These are phyloP conservation scores for Arabis hirsuta DNA, from an alignment of 345 rosid species.

Conservation along the genomic window DNA sequence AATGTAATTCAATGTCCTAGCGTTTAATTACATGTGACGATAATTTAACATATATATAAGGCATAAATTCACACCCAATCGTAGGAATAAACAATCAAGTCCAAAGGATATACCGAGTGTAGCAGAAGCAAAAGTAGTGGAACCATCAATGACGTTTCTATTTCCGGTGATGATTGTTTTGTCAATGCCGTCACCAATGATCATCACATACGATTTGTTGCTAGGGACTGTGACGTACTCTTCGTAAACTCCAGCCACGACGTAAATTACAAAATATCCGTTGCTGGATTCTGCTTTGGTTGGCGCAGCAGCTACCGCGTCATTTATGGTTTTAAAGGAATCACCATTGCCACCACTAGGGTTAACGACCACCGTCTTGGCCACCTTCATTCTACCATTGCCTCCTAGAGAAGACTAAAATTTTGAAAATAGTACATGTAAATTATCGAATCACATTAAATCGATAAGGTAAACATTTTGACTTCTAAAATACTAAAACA, in stretches of 20 bases:
- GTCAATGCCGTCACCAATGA: conserved; percentile 61
- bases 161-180: conserved; percentile 61
- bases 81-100: background rate
- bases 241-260: conserved; percentile 51
- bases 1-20: no score
- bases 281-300: conserved; percentile 29
- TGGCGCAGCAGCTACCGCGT: conserved; percentile 59
- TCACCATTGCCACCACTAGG: conserved; percentile 47
- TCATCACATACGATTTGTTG: conserved; percentile 50
- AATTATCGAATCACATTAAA: no score
- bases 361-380: conserved; percentile 50
- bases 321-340: conserved; percentile 48
- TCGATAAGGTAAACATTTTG: no score
- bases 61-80: no score
- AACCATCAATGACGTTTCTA: conserved; percentile 49
- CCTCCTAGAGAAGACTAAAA: conserved; percentile 14
- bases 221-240: conserved; percentile 56
- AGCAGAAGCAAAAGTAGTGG: conserved; percentile 61
- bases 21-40: no score
- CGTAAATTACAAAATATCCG: conserved; percentile 53
- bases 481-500: no score
- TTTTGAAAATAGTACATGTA: no score
- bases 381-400: conserved; percentile 30
- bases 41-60: no score
- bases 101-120: conserved; percentile 53